A percentile compares a stretch with the other conserved stretches of the same genome.
phyloP scores from a whole-genome alignment of 805 yeast species.

The Candida morakotiae region DNA sequence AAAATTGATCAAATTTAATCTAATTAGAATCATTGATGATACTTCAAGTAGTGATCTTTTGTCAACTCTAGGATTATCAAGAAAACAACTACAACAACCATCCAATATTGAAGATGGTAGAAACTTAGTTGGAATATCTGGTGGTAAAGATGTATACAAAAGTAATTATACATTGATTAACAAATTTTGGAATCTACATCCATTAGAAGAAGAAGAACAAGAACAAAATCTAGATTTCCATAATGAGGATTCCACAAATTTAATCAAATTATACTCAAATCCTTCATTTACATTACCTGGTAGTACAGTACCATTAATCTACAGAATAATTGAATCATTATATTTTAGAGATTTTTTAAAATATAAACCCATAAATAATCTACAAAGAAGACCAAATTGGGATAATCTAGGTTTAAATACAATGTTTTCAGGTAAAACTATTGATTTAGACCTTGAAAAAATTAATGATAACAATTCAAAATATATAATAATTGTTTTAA shows the following conservation, averaged over 20 bases:
- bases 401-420: conserved; percentile 36
- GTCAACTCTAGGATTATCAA: conserved; percentile 14
- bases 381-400: conserved; percentile 41
- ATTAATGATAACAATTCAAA: conserved; percentile 10
- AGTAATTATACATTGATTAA: conserved; percentile 35
- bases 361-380: conserved; percentile 35
- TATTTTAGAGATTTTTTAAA: conserved; percentile 51
- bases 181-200: conserved; percentile 47
- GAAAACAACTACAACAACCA: conserved; percentile 5
- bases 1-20: conserved; percentile 43
- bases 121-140: conserved; percentile 28
- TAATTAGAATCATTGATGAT: conserved; percentile 34
- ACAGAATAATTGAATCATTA: conserved; percentile 67
- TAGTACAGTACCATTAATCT: conserved; percentile 65
- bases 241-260: conserved; percentile 1
- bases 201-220: conserved; percentile 26
- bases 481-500: conserved; percentile 46
- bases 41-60: conserved; percentile 18
- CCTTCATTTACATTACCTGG: conserved; percentile 74
- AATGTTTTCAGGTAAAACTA: conserved; percentile 38
- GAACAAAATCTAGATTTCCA: conserved; percentile 8
- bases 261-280: conserved; percentile 36
- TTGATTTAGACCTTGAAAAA: conserved; percentile 33
- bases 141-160: conserved; percentile 24
- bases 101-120: conserved; percentile 11